A percentile compares a stretch with the other conserved stretches of the same genome.
phyloP scores from a whole-genome alignment of 495 filamentous ascomycete species.

The Neurospora intermedia region DNA sequence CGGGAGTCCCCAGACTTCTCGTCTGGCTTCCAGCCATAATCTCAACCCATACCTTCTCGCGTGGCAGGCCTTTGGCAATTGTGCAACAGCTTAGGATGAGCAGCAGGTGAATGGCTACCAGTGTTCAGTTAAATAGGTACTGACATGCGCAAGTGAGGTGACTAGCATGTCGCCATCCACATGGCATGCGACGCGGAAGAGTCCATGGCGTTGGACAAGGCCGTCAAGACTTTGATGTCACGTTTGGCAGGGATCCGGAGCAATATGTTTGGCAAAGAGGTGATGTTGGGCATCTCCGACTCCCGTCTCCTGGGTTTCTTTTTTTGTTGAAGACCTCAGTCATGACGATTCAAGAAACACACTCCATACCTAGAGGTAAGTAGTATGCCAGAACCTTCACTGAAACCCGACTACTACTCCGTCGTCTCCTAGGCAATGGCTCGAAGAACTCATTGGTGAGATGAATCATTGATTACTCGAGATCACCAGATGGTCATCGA shows the following conservation, averaged over 20 bases:
- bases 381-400: background rate
- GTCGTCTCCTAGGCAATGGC: background rate
- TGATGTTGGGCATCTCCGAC: background rate
- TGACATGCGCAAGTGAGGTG: background rate
- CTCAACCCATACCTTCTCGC: background rate
- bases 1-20: background rate
- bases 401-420: background rate
- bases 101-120: background rate
- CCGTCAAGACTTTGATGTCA: slow-evolving; percentile 14
- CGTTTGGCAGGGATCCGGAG: slow-evolving; percentile 18
- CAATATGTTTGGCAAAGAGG: slow-evolving; percentile 11
- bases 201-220: background rate
- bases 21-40: background rate
- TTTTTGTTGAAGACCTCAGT: background rate
- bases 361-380: background rate
- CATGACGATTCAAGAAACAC: background rate
- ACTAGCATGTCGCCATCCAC: background rate
- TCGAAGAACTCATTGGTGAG: background rate
- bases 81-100: background rate
- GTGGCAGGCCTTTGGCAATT: background rate
- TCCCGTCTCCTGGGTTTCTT: background rate
- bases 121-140: background rate
- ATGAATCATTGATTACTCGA: background rate
- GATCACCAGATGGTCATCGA: background rate
- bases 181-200: background rate